phyloP scores from a whole-genome alignment of 306 rosid species.

The Castanea crenata region DNA sequence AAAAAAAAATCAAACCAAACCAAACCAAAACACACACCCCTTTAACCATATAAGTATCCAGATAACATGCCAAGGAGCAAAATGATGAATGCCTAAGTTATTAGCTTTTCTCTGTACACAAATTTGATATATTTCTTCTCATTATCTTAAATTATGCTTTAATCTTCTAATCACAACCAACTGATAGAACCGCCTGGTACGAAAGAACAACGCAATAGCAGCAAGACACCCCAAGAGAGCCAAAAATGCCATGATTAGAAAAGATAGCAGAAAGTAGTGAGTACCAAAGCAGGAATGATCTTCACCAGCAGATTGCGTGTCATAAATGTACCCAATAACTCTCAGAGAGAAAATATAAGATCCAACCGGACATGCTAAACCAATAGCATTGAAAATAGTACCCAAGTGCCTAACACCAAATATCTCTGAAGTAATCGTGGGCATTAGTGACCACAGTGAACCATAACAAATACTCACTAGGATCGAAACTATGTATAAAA shows the following conservation, averaged over 20 bases:
- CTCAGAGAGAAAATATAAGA: constrained; percentile 83
- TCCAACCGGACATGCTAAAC: constrained; percentile 81
- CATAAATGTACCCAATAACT: constrained; percentile 29
- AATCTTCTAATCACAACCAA: constrained; percentile 38
- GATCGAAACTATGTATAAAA: constrained; percentile 70
- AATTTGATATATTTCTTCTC: too few relatives aligned
- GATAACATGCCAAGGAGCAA: too few relatives aligned
- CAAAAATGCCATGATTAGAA: constrained; percentile 65
- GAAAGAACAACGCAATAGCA: constrained; percentile 57
- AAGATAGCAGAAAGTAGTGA: constrained; percentile 71
- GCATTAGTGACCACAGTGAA: constrained; percentile 91
- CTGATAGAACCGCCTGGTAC: constrained; percentile 67
- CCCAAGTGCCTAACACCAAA: constrained; percentile 89
- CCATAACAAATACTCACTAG: constrained; percentile 86
- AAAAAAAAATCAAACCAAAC: too few relatives aligned
- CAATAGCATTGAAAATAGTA: constrained; percentile 80
- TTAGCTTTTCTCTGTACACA: too few relatives aligned
- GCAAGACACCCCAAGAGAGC: constrained; percentile 58
- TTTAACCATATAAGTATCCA: too few relatives aligned
- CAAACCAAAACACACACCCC: too few relatives aligned
- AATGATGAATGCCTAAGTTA: too few relatives aligned
- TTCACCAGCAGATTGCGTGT: constrained; percentile 41
- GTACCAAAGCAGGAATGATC: constrained; percentile 55
- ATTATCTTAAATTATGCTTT: background rate
- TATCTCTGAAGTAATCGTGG: constrained; percentile 79